These are phyloP conservation scores for Raffaelea albimanens DNA, from an alignment of 2,329 filamentous ascomycete genomes.

Conservation along the genomic window DNA sequence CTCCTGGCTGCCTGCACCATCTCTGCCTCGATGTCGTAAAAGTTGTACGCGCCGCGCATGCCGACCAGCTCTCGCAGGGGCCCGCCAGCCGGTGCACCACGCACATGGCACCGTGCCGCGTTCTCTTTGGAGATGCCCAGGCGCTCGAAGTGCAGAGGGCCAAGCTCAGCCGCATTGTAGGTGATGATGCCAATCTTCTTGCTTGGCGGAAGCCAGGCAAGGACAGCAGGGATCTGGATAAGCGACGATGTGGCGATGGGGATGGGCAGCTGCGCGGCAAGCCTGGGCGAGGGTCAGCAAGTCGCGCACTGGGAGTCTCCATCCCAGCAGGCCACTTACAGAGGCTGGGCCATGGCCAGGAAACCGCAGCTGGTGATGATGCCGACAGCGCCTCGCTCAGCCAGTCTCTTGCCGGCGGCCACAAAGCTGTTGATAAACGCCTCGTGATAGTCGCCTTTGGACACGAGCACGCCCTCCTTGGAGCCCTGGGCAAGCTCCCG, in stretches of 20 bases:
- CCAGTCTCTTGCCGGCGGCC: background rate
- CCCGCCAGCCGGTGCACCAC: conserved; percentile 1
- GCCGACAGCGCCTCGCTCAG: background rate
- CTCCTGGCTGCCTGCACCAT: background rate
- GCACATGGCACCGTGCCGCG: background rate
- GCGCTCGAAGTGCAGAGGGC: conserved; percentile 2
- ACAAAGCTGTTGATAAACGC: background rate
- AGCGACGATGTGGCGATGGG: conserved; percentile 6
- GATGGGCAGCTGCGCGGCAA: conserved; percentile 2
- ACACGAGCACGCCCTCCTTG: background rate
- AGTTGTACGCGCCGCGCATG: background rate
- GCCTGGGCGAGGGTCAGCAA: background rate
- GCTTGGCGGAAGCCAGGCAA: background rate
- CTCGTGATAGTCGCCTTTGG: background rate
- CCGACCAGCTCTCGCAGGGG: background rate
- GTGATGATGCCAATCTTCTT: conserved; percentile 6
- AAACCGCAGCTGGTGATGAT: conserved; percentile 1
- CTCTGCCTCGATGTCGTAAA: background rate
- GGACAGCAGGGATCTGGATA: conserved; percentile 1
- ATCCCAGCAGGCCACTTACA: background rate
- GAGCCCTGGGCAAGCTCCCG: background rate
- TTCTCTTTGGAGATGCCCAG: conserved; percentile 1
- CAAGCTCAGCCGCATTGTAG: conserved; percentile 1
- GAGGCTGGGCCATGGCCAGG: background rate
- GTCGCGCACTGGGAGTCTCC: background rate